Percentiles rank a stretch among this genome's conserved stretches.
Conservation (phyloP, 306 rosid genomes). For the Trifolium dubium region DNA sequence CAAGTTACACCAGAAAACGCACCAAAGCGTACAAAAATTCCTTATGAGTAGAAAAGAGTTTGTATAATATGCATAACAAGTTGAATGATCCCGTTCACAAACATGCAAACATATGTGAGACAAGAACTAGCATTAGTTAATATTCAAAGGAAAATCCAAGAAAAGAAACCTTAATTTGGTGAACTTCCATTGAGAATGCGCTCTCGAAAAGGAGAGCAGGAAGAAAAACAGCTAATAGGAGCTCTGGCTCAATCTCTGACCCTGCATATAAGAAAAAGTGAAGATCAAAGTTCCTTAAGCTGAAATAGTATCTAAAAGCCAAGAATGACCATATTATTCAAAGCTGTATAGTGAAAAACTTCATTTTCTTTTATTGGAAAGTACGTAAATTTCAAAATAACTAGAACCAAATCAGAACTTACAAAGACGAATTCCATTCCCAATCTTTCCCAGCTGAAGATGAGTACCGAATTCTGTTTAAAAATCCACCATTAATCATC, state of each 20-base stretch:
- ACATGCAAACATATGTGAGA: constrained; percentile 29
- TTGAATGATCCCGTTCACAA: constrained; percentile 1
- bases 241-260: constrained; percentile 81
- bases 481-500: constrained; percentile 39
- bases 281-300: constrained; percentile 33
- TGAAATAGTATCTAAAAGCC: constrained; percentile 13
- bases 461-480: constrained; percentile 80
- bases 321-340: not conserved
- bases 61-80: constrained; percentile 18
- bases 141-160: constrained; percentile 10
- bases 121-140: not conserved
- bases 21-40: constrained; percentile 20
- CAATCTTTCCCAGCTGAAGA: constrained; percentile 81
- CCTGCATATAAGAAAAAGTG: constrained; percentile 56
- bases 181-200: constrained; percentile 90
- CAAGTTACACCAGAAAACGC: constrained; percentile 10
- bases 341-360: not conserved
- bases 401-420: constrained; percentile 49
- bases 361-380: not conserved
- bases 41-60: constrained; percentile 11
- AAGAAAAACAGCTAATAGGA: constrained; percentile 90
- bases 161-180: constrained; percentile 85
- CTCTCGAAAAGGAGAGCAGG: constrained; percentile 98
- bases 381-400: constrained; percentile 11
- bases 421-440: constrained; percentile 94